Evolutionary conservation across 73 alveolate species (phyloP).

Genomic region (Paramecium bursaria): DNA sequence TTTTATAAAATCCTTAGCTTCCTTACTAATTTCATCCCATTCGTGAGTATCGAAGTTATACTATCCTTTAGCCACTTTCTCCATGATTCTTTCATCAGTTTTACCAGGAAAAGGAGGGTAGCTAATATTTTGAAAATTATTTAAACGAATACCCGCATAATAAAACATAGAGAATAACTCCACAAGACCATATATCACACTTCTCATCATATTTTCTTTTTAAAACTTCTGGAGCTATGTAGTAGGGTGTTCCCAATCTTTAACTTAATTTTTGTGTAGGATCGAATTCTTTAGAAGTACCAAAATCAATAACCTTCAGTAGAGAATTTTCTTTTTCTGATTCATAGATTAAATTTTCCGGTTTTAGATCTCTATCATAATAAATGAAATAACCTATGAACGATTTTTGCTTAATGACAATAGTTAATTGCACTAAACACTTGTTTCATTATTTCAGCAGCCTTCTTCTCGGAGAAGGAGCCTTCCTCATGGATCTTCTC

Average conservation of each 20-base stretch:
- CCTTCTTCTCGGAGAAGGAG: conserved; percentile 87
- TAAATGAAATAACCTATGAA: conserved; percentile 69
- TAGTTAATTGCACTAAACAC: conserved; percentile 90
- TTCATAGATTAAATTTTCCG: conserved; percentile 81
- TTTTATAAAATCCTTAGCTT: conserved; percentile 78
- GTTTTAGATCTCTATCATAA: conserved; percentile 75
- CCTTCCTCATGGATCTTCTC: conserved; percentile 89
- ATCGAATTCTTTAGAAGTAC: conserved; percentile 80
- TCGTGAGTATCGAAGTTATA: conserved; percentile 71
- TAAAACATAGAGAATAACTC: conserved; percentile 91
- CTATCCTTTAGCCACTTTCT: conserved; percentile 42
- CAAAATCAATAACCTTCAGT: conserved; percentile 93
- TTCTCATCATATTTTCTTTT: conserved; percentile 78
- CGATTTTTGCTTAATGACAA: conserved; percentile 90
- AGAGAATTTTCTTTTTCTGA: conserved; percentile 71
- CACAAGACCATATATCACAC: conserved; percentile 95
- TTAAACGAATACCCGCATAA: conserved; percentile 95
- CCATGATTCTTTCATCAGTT: conserved; percentile 59
- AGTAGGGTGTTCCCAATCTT: conserved; percentile 90
- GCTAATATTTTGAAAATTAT: no score
- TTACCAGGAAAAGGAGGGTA: conserved; percentile 69
- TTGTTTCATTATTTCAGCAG: conserved; percentile 90
- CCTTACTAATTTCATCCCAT: conserved; percentile 72
- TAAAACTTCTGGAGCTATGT: conserved; percentile 88
- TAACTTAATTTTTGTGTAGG: conserved; percentile 77